Evolutionary conservation across 2,329 filamentous ascomycete species (phyloP).

Genomic region (Sporothrix pallida): DNA sequence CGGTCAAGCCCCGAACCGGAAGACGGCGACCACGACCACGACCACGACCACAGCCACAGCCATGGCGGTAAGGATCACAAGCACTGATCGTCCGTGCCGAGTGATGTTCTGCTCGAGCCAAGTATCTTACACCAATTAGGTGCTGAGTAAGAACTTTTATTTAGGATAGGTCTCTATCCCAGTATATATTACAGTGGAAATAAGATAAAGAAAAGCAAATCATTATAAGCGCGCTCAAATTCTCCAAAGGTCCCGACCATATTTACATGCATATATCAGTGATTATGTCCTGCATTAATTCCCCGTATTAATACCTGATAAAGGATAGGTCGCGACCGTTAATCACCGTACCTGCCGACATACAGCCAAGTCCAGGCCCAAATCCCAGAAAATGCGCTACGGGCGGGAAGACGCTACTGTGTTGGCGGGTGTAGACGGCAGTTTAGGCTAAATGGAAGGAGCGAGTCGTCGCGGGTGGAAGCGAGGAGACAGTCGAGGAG

Average conservation of each 20-base stretch:
- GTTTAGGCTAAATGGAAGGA: constrained; percentile 35
- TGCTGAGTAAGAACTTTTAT: background rate
- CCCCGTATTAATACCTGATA: constrained; percentile 17
- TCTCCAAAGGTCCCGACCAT: too few species aligned
- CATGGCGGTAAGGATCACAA: constrained; percentile 32
- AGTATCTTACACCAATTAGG: background rate
- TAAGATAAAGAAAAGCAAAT: background rate
- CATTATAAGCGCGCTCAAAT: background rate
- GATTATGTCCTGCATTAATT: background rate
- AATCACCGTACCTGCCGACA: background rate
- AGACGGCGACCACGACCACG: constrained; percentile 53
- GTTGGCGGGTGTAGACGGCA: constrained; percentile 11
- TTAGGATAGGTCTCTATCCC: background rate
- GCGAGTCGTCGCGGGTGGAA: background rate
- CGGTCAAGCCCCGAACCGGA: constrained; percentile 66
- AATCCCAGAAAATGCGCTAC: background rate
- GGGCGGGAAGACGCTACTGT: background rate
- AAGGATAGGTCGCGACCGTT: background rate
- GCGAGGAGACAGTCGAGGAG: background rate
- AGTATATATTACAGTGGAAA: background rate
- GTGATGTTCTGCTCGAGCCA: background rate
- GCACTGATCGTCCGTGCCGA: constrained; percentile 4
- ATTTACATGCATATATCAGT: background rate
- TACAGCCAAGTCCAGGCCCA: background rate
- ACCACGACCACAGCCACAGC: constrained; percentile 43